Base-by-base conservation (phyloP, 768 basidiomycete species). In the Artomyces pyxidatus region DNA sequence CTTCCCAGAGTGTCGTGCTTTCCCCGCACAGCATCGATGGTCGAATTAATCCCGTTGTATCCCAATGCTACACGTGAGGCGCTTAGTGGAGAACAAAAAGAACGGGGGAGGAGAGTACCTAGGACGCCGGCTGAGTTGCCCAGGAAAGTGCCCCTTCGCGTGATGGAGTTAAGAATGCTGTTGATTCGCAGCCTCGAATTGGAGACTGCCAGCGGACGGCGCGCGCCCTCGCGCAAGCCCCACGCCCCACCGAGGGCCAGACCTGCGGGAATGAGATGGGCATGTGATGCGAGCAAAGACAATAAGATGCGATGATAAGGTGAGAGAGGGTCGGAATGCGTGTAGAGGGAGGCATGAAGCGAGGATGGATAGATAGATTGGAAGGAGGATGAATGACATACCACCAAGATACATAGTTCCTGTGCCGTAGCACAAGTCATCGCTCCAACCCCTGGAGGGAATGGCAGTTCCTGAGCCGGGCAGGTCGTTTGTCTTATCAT, bases 361-460 rank as follows among this genome's bases (percentile, higher is more conserved):
- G 46, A 23, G 26, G 42, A 50, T 41, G 45, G 75, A 66, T 49
- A 52, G 45, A 54, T 25, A 55, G 55, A 56, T 54, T 50, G 52
- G 49, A 39, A 57, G 56, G 50, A 52, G 50, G 42, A 51, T 44
- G 21, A 37, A 55, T 57, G 56, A 83, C 90, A 64, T 64, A 97
- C 95, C 95, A 67, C 88, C 78, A 49, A 99, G 83, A 81, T 99
- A 99, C 73, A 93, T 96, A 58, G 94, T 94, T 55, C 96, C 96
- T 61, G 94, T 97, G 63, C 96, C 96, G 71, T 98, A 97, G 79
- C 93, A 97, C 52, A 99, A 71, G 73, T 99, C 96, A 73, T 99
- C 96, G 71, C 91, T 89, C 94, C 92, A 98, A 55, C 96, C 93
- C 73, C 96, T 76, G 65, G 85, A 88, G 59, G 94, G 93, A 56